These are phyloP conservation scores for Cladosporium sp. DNA, from an alignment of 2,329 filamentous ascomycete genomes.

Conservation along the genomic window DNA sequence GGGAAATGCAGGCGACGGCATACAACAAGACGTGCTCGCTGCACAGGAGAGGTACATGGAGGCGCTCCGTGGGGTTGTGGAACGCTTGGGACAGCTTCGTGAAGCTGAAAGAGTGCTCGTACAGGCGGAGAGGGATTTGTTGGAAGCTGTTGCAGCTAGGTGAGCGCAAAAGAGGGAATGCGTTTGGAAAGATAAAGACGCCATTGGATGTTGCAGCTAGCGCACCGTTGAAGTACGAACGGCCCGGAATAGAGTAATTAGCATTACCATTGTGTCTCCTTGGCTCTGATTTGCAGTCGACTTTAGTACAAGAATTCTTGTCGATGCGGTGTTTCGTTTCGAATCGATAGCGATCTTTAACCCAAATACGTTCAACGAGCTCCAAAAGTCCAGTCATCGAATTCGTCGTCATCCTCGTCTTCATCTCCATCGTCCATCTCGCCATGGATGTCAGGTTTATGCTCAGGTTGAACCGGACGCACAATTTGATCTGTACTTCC, in stretches of 20 bases:
- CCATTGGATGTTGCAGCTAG: background rate
- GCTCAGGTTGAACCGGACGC: background rate
- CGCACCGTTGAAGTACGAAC: background rate
- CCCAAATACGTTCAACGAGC: background rate
- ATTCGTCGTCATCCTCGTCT: conserved; percentile 24
- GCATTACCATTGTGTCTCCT: background rate
- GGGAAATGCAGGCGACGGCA: background rate
- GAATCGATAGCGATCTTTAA: background rate
- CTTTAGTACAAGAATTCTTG: background rate
- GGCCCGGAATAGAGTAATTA: background rate
- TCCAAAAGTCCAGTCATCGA: conserved; percentile 29
- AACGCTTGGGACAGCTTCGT: background rate
- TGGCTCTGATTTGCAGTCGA: background rate
- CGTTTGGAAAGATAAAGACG: background rate
- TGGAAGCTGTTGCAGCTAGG: background rate
- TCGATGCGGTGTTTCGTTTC: background rate
- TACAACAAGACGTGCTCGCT: background rate
- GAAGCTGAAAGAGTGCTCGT: background rate
- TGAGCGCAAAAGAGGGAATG: background rate
- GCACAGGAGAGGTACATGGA: background rate
- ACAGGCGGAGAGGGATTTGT: background rate
- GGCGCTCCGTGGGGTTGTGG: background rate
- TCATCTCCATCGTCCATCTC: conserved; percentile 24
- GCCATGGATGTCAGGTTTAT: background rate
- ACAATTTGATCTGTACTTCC: background rate